Percentiles rank a stretch among this genome's conserved stretches.
Conservation (phyloP, 139 green algal genomes). For the Auxenochlorella pyrenoidosa region DNA sequence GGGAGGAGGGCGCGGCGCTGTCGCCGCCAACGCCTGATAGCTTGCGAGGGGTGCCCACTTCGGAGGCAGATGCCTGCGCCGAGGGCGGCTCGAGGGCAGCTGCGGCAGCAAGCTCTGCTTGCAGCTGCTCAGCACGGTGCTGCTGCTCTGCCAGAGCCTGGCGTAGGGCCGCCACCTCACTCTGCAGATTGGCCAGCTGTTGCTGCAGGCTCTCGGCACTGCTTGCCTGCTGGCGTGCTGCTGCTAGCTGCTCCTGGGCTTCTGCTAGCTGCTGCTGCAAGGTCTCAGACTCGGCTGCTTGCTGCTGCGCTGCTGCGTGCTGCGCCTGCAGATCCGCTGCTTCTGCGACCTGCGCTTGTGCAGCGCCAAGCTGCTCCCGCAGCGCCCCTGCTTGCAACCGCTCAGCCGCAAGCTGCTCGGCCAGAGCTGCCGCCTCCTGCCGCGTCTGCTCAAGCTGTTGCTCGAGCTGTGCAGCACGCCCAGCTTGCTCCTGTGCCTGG, state of each 20-base stretch:
- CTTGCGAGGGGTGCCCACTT: background rate
- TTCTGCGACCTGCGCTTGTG: background rate
- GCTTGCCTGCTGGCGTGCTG: background rate
- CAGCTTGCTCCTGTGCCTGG: background rate
- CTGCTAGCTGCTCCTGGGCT: slow-evolving; percentile 1
- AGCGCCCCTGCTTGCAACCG: background rate
- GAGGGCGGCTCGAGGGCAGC: background rate
- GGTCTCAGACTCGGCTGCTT: background rate
- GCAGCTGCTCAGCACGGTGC: background rate
- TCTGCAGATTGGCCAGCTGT: background rate
- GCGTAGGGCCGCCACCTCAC: background rate
- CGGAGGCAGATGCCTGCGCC: slow-evolving; percentile 10
- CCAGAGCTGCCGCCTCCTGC: background rate
- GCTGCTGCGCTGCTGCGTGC: background rate
- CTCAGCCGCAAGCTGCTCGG: slow-evolving; percentile 1
- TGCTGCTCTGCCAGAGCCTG: background rate
- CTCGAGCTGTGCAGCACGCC: background rate
- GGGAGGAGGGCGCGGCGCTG: background rate
- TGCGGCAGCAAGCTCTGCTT: slow-evolving; percentile 2
- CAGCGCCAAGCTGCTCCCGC: background rate
- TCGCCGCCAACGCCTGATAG: background rate
- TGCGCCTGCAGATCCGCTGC: background rate
- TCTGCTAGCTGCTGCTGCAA: slow-evolving; percentile 17
- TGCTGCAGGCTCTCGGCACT: background rate
- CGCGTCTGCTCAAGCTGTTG: background rate